Evolutionary conservation across 495 filamentous ascomycete genomes (phyloP).

Genomic region (Podospora pseudocomata): DNA sequence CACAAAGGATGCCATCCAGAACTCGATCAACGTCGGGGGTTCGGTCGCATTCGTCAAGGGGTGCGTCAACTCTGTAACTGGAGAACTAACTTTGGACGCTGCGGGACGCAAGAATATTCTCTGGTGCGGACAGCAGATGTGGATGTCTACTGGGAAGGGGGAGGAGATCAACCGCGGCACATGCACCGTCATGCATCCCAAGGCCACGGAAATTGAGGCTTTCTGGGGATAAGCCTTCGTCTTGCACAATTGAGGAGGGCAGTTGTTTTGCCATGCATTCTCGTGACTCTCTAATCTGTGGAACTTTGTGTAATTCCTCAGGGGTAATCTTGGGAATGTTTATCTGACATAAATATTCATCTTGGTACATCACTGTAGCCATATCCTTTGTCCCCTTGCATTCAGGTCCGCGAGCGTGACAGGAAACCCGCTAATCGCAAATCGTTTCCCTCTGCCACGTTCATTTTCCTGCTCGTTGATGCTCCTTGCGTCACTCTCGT

Average conservation of each 20-base stretch:
- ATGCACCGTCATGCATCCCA: conserved; percentile 3
- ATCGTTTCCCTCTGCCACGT: background rate
- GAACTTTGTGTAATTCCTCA: too few species aligned
- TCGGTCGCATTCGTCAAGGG: conserved; percentile 8
- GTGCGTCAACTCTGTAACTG: conserved; percentile 15
- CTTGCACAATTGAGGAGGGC: too few species aligned
- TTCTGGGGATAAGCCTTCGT: too few species aligned
- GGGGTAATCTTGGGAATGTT: too few species aligned
- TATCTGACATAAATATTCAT: background rate
- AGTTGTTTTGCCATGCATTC: too few species aligned
- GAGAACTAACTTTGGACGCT: conserved; percentile 14
- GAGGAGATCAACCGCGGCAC: conserved; percentile 12
- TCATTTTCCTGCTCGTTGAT: background rate
- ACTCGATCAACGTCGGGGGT: background rate
- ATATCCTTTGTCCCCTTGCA: background rate
- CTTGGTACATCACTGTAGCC: background rate
- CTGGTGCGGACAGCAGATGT: conserved; percentile 8
- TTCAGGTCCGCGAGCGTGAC: conserved; percentile 8
- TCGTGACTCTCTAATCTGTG: too few species aligned
- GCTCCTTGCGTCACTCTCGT: conserved; percentile 1
- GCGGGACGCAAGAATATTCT: conserved; percentile 11
- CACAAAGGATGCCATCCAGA: background rate
- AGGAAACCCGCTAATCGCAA: conserved; percentile 16
- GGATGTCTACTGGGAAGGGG: conserved; percentile 4
- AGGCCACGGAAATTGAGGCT: background rate